Percentiles rank a stretch among this genome's conserved stretches.
Evolutionary conservation across 257 asterid species (phyloP).

Genomic region (Solanum okadae): DNA sequence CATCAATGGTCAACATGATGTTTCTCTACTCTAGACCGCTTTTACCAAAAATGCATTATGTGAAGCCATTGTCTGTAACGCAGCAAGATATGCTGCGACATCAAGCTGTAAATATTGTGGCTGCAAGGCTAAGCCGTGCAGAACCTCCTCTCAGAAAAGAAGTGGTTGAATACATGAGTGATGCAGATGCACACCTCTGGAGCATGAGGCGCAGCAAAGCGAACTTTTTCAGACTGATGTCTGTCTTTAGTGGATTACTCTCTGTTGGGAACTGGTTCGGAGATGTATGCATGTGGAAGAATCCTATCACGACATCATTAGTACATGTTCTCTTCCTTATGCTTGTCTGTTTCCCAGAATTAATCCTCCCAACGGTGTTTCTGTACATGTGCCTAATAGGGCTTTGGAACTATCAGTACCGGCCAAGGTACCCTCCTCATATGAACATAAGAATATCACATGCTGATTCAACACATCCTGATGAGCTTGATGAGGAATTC

Average conservation of each 20-base stretch:
- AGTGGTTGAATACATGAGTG: constrained; percentile 73
- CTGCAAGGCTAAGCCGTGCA: constrained; percentile 66
- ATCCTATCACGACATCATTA: constrained; percentile 55
- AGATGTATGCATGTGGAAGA: constrained; percentile 79
- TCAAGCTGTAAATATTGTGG: constrained; percentile 76
- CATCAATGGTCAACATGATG: constrained; percentile 61
- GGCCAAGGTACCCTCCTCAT: constrained; percentile 83
- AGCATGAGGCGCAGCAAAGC: constrained; percentile 98
- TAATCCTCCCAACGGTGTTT: constrained; percentile 64
- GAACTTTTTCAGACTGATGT: constrained; percentile 60
- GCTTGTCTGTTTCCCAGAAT: constrained; percentile 63
- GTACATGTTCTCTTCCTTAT: constrained; percentile 69
- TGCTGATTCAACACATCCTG: constrained; percentile 66
- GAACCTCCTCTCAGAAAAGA: constrained; percentile 87
- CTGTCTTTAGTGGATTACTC: constrained; percentile 44
- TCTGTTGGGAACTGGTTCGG: constrained; percentile 61
- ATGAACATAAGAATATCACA: constrained; percentile 67
- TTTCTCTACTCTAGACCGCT: constrained; percentile 54
- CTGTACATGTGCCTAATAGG: constrained; percentile 77
- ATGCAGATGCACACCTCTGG: constrained; percentile 80
- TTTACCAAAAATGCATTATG: constrained; percentile 87
- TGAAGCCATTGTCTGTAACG: constrained; percentile 43
- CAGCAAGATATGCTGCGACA: constrained; percentile 71
- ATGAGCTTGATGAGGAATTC: constrained; percentile 92
- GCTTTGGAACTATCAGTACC: constrained; percentile 61